Conservation (phyloP, 2,329 filamentous ascomycete genomes). For the Exophiala sp. region DNA sequence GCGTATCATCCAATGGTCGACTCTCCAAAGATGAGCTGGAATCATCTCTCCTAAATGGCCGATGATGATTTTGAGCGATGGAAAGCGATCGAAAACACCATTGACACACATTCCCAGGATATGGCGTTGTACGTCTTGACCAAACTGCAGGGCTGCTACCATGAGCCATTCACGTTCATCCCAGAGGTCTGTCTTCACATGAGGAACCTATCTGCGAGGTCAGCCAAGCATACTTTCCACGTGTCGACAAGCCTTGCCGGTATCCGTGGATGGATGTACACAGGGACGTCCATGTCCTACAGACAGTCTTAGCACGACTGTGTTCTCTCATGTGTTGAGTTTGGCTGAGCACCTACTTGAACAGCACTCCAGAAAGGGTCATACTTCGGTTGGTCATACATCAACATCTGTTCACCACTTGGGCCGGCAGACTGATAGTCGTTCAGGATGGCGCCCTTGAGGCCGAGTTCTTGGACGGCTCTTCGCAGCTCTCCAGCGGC, state of each 20-base stretch:
- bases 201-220: too few species aligned
- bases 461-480: conserved; percentile 55
- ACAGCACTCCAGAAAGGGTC: conserved; percentile 38
- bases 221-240: conserved; percentile 22
- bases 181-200: conserved; percentile 32
- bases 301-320: too few species aligned
- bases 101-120: conserved; percentile 24
- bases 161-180: conserved; percentile 27
- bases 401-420: conserved; percentile 58
- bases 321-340: too few species aligned
- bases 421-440: conserved; percentile 56
- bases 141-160: conserved; percentile 6
- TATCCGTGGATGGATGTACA: conserved; percentile 24
- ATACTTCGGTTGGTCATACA: conserved; percentile 58
- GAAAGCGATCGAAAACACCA: conserved; percentile 27
- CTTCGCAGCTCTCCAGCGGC: conserved; percentile 37
- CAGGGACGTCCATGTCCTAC: conserved; percentile 17
- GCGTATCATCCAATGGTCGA: conserved; percentile 43
- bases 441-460: conserved; percentile 60
- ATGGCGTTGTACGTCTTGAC: conserved; percentile 22
- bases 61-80: conserved; percentile 22
- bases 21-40: conserved; percentile 51
- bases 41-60: conserved; percentile 26
- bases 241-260: conserved; percentile 44
- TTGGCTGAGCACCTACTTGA: background rate